These are phyloP conservation scores for Orbilia javanica DNA, from an alignment of 2,329 filamentous ascomycete genomes.

Conservation along the genomic window DNA sequence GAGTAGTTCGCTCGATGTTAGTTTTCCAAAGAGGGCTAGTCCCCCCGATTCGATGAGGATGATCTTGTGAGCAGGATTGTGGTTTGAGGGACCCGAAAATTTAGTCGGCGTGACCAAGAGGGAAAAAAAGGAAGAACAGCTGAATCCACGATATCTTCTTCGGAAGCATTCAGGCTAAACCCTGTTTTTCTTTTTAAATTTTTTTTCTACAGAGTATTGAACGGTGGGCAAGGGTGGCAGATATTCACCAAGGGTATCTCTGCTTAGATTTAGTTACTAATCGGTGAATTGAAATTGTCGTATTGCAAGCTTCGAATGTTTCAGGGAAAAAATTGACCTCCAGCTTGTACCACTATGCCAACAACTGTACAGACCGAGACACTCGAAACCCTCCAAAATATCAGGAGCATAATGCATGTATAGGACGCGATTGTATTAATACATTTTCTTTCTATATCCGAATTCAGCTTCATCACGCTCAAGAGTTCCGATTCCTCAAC, in stretches of 20 bases:
- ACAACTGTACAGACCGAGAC: no score
- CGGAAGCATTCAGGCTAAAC: slow-evolving; percentile 58
- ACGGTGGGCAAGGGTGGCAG: slow-evolving; percentile 35
- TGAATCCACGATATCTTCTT: slow-evolving; percentile 35
- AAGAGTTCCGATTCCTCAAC: no score
- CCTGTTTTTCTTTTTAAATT: slow-evolving; percentile 30
- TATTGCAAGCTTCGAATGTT: neutral
- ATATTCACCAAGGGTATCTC: slow-evolving; percentile 41
- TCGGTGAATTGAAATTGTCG: slow-evolving; percentile 5
- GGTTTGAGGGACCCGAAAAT: neutral
- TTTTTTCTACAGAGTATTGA: no score
- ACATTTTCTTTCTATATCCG: no score
- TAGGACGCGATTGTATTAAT: no score
- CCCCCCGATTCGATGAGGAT: neutral
- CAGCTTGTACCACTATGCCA: no score
- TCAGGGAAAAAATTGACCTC: neutral
- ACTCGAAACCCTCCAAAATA: no score
- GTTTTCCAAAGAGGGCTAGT: slow-evolving; percentile 1
- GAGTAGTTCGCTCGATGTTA: neutral
- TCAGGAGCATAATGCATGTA: neutral
- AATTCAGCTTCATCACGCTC: no score
- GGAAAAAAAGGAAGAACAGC: slow-evolving; percentile 1
- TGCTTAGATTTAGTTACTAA: slow-evolving; percentile 9
- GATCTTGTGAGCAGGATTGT: slow-evolving; percentile 41
- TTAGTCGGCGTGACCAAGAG: neutral